These are phyloP conservation scores for Camelina hispida DNA, from an alignment of 345 rosid genomes.

Conservation along the genomic window DNA sequence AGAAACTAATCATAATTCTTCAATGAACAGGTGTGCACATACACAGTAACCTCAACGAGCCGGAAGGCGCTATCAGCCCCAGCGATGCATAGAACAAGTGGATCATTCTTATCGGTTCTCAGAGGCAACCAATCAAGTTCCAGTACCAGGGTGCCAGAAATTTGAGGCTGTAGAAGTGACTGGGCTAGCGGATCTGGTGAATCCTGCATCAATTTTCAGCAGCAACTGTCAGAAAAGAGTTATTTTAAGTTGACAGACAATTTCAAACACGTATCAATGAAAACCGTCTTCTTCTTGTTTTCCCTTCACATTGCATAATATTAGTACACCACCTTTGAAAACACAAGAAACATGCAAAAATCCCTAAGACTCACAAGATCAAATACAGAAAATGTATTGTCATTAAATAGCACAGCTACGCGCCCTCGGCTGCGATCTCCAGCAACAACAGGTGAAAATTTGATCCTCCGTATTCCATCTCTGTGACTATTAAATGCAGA, in stretches of 20 bases:
- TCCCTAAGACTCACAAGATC: slow-evolving; percentile 74
- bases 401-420: slow-evolving; percentile 91
- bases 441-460: slow-evolving; percentile 91
- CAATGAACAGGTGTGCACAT: slow-evolving; percentile 41
- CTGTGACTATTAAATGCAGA: slow-evolving; percentile 90
- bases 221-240: slow-evolving; percentile 17
- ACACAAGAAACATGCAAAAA: slow-evolving; percentile 27
- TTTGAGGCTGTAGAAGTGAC: slow-evolving; percentile 92
- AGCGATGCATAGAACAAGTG: slow-evolving; percentile 87
- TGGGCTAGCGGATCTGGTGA: slow-evolving; percentile 93
- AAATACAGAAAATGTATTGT: slow-evolving; percentile 90
- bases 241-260: slow-evolving; percentile 21
- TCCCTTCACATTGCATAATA: slow-evolving; percentile 25
- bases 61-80: slow-evolving; percentile 99
- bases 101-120: slow-evolving; percentile 79
- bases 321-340: slow-evolving; percentile 14
- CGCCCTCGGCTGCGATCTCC: slow-evolving; percentile 98
- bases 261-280: slow-evolving; percentile 28
- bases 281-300: slow-evolving; percentile 6
- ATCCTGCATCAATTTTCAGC: slow-evolving; percentile 67
- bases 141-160: slow-evolving; percentile 95
- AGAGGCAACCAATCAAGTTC: slow-evolving; percentile 96
- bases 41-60: slow-evolving; percentile 81
- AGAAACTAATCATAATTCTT: not conserved
- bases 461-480: slow-evolving; percentile 93